phyloP scores from a whole-genome alignment of 2,329 filamentous ascomycete species.

The Aspergillus caelatus region DNA sequence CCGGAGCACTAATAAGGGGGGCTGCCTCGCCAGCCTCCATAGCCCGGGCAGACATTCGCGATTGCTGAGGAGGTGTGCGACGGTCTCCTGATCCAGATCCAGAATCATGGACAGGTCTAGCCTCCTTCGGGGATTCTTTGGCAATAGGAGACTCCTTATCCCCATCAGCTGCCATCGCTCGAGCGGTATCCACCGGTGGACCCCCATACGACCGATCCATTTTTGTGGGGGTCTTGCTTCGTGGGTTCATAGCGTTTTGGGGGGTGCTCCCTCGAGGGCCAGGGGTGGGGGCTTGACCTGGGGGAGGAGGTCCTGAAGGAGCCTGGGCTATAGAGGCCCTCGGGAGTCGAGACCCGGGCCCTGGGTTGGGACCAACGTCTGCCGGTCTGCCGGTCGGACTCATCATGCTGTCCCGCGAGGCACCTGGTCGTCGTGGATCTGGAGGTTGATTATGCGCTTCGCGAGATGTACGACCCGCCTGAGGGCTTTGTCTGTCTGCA shows the following conservation, averaged over 20 bases:
- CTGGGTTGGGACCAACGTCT: slow-evolving; percentile 36
- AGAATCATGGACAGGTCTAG: slow-evolving; percentile 45
- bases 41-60: slow-evolving; percentile 46
- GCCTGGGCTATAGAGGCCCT: slow-evolving; percentile 62
- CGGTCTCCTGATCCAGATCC: slow-evolving; percentile 61
- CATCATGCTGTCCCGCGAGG: slow-evolving; percentile 49
- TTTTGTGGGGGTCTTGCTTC: slow-evolving; percentile 57
- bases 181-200: slow-evolving; percentile 46
- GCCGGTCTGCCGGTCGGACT: slow-evolving; percentile 29
- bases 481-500: slow-evolving; percentile 45
- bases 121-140: slow-evolving; percentile 45
- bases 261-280: slow-evolving; percentile 54
- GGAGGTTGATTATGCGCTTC: slow-evolving; percentile 44
- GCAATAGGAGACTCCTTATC: slow-evolving; percentile 52
- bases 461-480: slow-evolving; percentile 45
- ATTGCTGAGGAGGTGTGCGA: slow-evolving; percentile 63
- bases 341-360: slow-evolving; percentile 60
- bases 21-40: slow-evolving; percentile 52
- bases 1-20: slow-evolving; percentile 45
- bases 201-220: slow-evolving; percentile 48
- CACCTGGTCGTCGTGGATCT: slow-evolving; percentile 44
- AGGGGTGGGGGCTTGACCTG: slow-evolving; percentile 65
- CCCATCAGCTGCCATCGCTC: slow-evolving; percentile 49
- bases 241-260: slow-evolving; percentile 32
- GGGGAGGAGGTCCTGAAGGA: slow-evolving; percentile 65